A percentile compares a stretch with the other conserved stretches of the same genome.
phyloP scores from a whole-genome alignment of 1,139 yeast genomes.

The Blastobotrys raffinosifermentans region DNA sequence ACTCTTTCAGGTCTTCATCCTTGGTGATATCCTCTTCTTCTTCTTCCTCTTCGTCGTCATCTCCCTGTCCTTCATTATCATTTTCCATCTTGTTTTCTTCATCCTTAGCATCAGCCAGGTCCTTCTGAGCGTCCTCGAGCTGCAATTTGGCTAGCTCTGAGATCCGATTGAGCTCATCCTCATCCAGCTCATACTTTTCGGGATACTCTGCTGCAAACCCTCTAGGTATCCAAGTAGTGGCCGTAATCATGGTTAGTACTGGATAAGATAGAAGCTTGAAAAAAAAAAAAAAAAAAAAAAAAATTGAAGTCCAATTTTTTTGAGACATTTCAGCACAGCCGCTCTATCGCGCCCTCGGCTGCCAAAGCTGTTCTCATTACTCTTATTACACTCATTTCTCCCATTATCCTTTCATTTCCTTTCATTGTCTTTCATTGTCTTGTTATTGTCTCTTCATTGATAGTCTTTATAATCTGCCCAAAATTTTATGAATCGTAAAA shows the following conservation, averaged over 20 bases:
- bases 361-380: no score
- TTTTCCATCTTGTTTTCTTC: constrained; percentile 12
- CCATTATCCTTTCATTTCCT: no score
- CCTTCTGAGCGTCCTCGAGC: constrained; percentile 66
- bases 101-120: constrained; percentile 41
- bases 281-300: constrained; percentile 2
- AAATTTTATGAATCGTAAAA: no score
- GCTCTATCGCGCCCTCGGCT: no score
- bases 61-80: constrained; percentile 28
- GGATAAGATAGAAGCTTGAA: background rate
- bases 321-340: background rate
- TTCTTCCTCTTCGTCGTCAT: constrained; percentile 24
- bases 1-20: constrained; percentile 75
- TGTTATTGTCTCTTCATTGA: no score
- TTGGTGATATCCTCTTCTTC: constrained; percentile 21
- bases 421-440: no score
- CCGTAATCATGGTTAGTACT: constrained; percentile 61
- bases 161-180: constrained; percentile 89
- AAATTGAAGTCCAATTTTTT: background rate
- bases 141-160: constrained; percentile 79
- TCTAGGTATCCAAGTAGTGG: constrained; percentile 93
- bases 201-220: constrained; percentile 95
- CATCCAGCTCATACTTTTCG: constrained; percentile 78
- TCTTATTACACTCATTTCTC: no score
- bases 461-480: no score